phyloP scores from a whole-genome alignment of 305 asterid genomes.

The Fraxinus paxiana region DNA sequence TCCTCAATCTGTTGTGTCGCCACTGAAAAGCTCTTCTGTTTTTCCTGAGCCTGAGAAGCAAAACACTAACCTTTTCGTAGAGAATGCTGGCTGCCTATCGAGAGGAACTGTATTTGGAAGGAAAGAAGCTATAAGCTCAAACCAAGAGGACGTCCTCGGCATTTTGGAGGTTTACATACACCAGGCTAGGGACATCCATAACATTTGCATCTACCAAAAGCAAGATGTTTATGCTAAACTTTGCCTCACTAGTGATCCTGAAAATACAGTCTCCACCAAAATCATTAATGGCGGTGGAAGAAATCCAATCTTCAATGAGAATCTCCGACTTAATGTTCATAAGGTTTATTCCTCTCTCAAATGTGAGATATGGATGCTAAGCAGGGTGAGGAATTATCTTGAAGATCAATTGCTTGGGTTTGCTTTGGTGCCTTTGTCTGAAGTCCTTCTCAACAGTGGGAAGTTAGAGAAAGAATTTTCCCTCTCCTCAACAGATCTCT shows the following conservation, averaged over 20 bases:
- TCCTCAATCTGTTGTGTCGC: conserved; percentile 81
- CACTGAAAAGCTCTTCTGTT: conserved; percentile 49
- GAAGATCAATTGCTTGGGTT: conserved; percentile 95
- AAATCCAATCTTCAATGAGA: conserved; percentile 77
- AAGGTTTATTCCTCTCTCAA: conserved; percentile 68
- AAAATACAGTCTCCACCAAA: conserved; percentile 59
- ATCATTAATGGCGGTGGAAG: conserved; percentile 87
- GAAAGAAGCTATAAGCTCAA: conserved; percentile 34
- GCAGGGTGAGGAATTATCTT: conserved; percentile 86
- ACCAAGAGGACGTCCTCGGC: conserved; percentile 45
- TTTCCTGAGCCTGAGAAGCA: conserved; percentile 57
- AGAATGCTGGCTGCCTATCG: conserved; percentile 34
- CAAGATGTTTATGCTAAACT: conserved; percentile 97
- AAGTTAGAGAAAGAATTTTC: conserved; percentile 79
- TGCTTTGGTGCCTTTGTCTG: conserved; percentile 82
- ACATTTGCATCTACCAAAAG: conserved; percentile 92
- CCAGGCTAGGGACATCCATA: conserved; percentile 88
- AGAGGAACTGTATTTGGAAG: conserved; percentile 35
- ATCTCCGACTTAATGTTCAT: conserved; percentile 47
- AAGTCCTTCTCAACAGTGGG: conserved; percentile 53
- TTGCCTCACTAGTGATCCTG: conserved; percentile 78
- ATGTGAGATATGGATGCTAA: conserved; percentile 97
- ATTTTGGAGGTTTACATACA: conserved; percentile 73
- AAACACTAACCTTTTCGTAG: conserved; percentile 29
- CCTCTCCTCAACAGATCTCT: conserved; percentile 86